Percentiles rank a stretch among this genome's conserved stretches.
Evolutionary conservation across 306 rosid genomes (phyloP).

Genomic region (Sophora flavescens): DNA sequence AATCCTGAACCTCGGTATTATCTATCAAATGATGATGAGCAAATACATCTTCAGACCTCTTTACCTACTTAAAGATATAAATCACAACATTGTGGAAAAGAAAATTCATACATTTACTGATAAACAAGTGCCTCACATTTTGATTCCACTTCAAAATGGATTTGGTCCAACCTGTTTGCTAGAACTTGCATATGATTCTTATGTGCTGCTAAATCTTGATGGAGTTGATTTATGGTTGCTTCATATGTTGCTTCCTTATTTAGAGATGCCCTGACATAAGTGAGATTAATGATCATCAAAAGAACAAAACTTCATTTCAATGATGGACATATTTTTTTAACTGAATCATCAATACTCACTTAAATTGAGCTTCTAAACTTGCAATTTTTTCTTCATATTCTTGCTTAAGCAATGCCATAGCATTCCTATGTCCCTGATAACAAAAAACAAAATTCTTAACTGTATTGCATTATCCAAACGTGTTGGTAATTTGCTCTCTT

Average conservation of each 20-base stretch:
- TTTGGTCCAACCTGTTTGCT: slow-evolving; percentile 63
- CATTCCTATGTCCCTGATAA: slow-evolving; percentile 58
- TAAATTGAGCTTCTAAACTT: slow-evolving; percentile 61
- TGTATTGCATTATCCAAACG: not conserved
- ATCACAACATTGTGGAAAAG: not conserved
- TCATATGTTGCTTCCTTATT: slow-evolving; percentile 59
- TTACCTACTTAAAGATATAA: not conserved
- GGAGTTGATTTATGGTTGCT: slow-evolving; percentile 62
- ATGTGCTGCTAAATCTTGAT: slow-evolving; percentile 65
- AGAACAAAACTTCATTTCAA: slow-evolving; percentile 14
- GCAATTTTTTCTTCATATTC: slow-evolving; percentile 57
- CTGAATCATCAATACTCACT: slow-evolving; percentile 54
- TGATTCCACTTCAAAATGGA: slow-evolving; percentile 67
- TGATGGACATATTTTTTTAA: not conserved
- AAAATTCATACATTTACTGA: slow-evolving; percentile 3
- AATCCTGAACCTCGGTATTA: slow-evolving; percentile 69
- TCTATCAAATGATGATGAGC: slow-evolving; percentile 50
- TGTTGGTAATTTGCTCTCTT: not conserved
- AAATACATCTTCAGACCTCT: slow-evolving; percentile 3
- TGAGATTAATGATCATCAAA: slow-evolving; percentile 22
- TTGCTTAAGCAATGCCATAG: slow-evolving; percentile 59
- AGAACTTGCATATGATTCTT: slow-evolving; percentile 65
- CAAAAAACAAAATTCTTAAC: slow-evolving; percentile 15
- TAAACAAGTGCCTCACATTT: slow-evolving; percentile 64
- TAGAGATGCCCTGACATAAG: slow-evolving; percentile 57